Conservation (phyloP, 2,329 filamentous ascomycete species). For the Ramichloridium luteum region DNA sequence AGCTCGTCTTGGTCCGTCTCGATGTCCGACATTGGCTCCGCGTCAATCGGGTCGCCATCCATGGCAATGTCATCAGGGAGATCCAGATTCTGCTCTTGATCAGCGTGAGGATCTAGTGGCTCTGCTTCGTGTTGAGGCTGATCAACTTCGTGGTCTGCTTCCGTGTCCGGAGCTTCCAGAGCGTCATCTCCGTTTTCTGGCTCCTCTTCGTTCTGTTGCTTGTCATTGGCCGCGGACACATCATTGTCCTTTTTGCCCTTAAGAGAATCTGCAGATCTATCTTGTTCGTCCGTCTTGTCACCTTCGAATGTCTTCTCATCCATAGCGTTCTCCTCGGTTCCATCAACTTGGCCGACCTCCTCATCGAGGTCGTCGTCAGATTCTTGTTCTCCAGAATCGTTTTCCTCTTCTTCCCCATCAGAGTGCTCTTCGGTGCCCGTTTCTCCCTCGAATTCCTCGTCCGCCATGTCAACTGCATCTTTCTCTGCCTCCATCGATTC, state of each 20-base stretch:
- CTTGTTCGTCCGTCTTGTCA: slow-evolving; percentile 60
- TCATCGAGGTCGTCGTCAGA: slow-evolving; percentile 53
- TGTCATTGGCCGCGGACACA: slow-evolving; percentile 30
- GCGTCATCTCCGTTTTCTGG: slow-evolving; percentile 47
- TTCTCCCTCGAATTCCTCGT: slow-evolving; percentile 82
- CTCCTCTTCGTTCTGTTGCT: slow-evolving; percentile 44
- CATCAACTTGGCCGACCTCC: slow-evolving; percentile 63
- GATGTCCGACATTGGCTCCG: slow-evolving; percentile 35
- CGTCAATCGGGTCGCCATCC: slow-evolving; percentile 49
- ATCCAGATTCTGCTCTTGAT: slow-evolving; percentile 71
- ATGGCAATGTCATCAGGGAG: slow-evolving; percentile 81
- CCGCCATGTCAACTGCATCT: slow-evolving; percentile 83
- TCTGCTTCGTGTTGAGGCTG: slow-evolving; percentile 55
- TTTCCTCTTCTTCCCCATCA: slow-evolving; percentile 54
- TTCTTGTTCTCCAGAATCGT: slow-evolving; percentile 30
- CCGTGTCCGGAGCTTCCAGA: slow-evolving; percentile 22
- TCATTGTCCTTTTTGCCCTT: slow-evolving; percentile 37
- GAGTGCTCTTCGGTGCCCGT: slow-evolving; percentile 49
- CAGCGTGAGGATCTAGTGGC: slow-evolving; percentile 59
- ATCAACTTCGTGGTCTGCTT: slow-evolving; percentile 42
- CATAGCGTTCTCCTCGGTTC: slow-evolving; percentile 79
- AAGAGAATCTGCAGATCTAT: slow-evolving; percentile 56
- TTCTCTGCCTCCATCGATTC: slow-evolving; percentile 63
- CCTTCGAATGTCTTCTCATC: slow-evolving; percentile 99
- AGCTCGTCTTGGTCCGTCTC: slow-evolving; percentile 19